Percentiles rank a stretch among this genome's conserved stretches.
Conservation (phyloP, 208 protist species). For the Phytomonas francai region DNA sequence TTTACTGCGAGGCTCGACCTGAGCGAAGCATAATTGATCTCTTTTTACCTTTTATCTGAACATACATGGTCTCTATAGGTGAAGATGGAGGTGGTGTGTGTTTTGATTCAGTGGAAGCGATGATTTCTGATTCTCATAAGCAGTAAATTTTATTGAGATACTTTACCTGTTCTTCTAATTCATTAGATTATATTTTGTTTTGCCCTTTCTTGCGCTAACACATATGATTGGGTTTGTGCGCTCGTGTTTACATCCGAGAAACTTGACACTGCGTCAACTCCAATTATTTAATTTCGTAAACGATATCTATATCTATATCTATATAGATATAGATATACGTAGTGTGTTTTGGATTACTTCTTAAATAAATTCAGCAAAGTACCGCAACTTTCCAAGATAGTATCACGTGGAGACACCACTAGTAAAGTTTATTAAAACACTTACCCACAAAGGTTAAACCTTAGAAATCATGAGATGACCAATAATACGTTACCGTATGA, state of each 20-base stretch:
- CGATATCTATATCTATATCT: background rate
- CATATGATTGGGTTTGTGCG: background rate
- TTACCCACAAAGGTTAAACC: background rate
- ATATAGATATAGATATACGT: background rate
- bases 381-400: background rate
- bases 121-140: background rate
- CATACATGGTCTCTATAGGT: background rate
- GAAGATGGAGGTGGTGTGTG: background rate
- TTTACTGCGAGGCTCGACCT: conserved; percentile 5
- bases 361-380: background rate
- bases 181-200: background rate
- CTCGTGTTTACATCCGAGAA: background rate
- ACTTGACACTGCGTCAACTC: background rate
- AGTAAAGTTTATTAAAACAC: background rate
- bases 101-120: background rate
- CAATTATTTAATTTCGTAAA: background rate
- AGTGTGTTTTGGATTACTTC: background rate
- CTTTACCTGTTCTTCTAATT: background rate
- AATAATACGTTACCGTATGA: conserved; percentile 52
- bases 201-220: background rate
- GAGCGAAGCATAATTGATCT: background rate
- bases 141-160: background rate
- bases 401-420: background rate
- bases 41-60: background rate
- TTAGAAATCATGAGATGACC: background rate